Evolutionary conservation across 352 stramenopile genomes (phyloP).

Genomic region (Globisporangium takayamanum): DNA sequence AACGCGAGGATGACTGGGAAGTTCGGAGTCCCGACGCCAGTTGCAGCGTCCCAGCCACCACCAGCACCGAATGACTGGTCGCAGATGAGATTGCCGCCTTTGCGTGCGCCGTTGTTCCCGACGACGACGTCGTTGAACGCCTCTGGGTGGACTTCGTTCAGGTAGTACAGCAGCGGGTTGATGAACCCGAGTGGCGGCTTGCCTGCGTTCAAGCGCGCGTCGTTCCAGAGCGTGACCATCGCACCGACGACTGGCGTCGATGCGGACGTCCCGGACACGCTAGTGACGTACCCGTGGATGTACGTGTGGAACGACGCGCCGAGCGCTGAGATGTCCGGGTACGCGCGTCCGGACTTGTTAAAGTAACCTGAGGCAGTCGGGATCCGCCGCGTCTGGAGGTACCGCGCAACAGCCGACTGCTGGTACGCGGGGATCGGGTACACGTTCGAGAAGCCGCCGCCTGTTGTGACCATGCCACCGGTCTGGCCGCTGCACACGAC

Average conservation of each 20-base stretch:
- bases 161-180: conserved; percentile 81
- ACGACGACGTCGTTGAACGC: conserved; percentile 86
- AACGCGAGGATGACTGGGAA: conserved; percentile 64
- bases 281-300: conserved; percentile 37
- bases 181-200: conserved; percentile 83
- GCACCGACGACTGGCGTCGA: conserved; percentile 79
- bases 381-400: conserved; percentile 49
- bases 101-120: conserved; percentile 72
- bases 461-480: conserved; percentile 72
- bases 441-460: conserved; percentile 86
- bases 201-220: conserved; percentile 67
- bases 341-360: conserved; percentile 78
- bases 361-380: conserved; percentile 56
- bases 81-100: conserved; percentile 40
- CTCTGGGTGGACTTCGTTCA: conserved; percentile 36
- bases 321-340: conserved; percentile 84
- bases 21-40: conserved; percentile 82
- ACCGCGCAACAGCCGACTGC: conserved; percentile 45
- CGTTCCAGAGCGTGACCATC: conserved; percentile 88
- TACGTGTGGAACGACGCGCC: conserved; percentile 65
- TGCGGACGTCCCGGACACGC: conserved; percentile 78
- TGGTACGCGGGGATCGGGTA: conserved; percentile 79
- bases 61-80: conserved; percentile 75
- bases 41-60: conserved; percentile 84
- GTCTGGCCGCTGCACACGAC: conserved; percentile 69